Conservation (phyloP, 2,329 filamentous ascomycete genomes). For the Paracamarosporium sp. region DNA sequence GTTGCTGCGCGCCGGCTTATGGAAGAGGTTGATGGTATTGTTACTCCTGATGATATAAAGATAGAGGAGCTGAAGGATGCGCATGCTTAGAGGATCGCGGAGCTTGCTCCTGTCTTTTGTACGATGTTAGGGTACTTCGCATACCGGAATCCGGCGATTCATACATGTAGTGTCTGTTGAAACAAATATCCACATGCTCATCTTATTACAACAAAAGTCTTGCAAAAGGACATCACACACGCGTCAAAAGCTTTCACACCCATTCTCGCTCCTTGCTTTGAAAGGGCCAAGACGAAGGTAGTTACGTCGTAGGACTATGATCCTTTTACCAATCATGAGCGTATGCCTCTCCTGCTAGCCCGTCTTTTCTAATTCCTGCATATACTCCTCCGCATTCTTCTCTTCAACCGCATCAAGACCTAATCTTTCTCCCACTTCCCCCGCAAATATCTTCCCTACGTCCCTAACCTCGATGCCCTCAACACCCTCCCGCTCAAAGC, state of each 20-base stretch:
- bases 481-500: conserved; percentile 65
- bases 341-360: not conserved
- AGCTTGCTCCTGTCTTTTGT: no score
- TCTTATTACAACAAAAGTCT: no score
- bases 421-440: conserved; percentile 42
- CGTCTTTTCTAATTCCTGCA: conserved; percentile 10
- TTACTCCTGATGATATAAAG: not conserved
- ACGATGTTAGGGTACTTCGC: no score
- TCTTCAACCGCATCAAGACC: conserved; percentile 30
- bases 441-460: conserved; percentile 51
- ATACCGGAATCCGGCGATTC: no score
- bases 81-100: not conserved
- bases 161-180: no score
- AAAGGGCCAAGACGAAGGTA: no score
- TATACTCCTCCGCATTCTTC: conserved; percentile 20
- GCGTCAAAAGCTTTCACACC: no score
- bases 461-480: conserved; percentile 41
- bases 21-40: not conserved
- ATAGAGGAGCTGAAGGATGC: not conserved
- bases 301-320: no score
- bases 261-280: no score
- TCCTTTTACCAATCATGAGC: no score
- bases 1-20: not conserved
- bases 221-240: no score
- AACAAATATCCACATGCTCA: no score